Evolutionary conservation across 768 basidiomycete species (phyloP).

Genomic region (Pleurotus pulmonarius): DNA sequence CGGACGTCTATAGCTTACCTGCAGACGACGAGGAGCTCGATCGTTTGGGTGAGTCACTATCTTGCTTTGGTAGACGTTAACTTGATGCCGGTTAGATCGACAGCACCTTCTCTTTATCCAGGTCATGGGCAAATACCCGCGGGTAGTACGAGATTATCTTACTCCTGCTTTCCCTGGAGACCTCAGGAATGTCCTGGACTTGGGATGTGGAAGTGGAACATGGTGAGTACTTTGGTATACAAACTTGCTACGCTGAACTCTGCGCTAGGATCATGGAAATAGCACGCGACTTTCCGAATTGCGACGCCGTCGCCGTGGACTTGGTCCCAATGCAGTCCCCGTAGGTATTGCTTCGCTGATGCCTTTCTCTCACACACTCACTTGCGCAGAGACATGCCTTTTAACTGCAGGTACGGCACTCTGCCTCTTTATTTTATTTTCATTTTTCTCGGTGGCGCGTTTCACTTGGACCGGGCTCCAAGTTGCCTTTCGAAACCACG

Average conservation of each 20-base stretch:
- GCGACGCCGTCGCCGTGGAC: constrained; percentile 70
- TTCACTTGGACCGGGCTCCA: too few species aligned
- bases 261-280: constrained; percentile 67
- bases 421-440: not conserved
- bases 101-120: constrained; percentile 66
- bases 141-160: constrained; percentile 54
- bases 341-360: constrained; percentile 36
- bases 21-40: constrained; percentile 77
- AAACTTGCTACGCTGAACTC: not conserved
- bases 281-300: constrained; percentile 68
- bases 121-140: constrained; percentile 66
- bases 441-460: too few species aligned
- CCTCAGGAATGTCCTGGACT: constrained; percentile 62
- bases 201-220: constrained; percentile 77
- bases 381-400: constrained; percentile 52
- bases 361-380: not conserved
- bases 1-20: constrained; percentile 73
- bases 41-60: constrained; percentile 49
- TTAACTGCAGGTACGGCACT: constrained; percentile 55
- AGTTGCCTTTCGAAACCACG: too few species aligned
- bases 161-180: constrained; percentile 55
- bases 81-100: constrained; percentile 40
- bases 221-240: constrained; percentile 43
- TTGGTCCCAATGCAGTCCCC: constrained; percentile 73
- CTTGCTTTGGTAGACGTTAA: not conserved